These are phyloP conservation scores for Lepidopterella palustris DNA, from an alignment of 495 filamentous ascomycete species.

Conservation along the genomic window DNA sequence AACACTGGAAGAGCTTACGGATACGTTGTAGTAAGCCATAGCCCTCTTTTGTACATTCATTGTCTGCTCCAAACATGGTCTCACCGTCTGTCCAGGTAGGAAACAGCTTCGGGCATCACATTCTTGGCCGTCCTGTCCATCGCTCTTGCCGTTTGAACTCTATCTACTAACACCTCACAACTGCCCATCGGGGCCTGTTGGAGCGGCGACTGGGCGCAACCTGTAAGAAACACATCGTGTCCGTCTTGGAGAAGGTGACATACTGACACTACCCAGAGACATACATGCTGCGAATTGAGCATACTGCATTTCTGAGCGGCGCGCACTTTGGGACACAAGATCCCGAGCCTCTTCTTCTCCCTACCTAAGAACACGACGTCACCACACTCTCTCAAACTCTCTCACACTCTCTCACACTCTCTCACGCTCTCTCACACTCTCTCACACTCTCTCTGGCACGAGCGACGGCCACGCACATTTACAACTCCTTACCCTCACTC, in stretches of 20 bases:
- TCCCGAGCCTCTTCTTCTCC: slow-evolving; percentile 3
- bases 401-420: not conserved
- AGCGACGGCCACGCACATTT: no score
- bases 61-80: not conserved
- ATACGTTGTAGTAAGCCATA: slow-evolving; percentile 12
- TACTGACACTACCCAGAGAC: no score
- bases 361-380: not conserved
- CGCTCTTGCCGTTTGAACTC: slow-evolving; percentile 1
- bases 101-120: no score
- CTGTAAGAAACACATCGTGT: no score
- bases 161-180: not conserved
- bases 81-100: no score
- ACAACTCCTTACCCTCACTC: no score
- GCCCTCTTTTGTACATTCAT: not conserved
- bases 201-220: slow-evolving; percentile 52
- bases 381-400: not conserved
- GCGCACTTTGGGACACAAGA: slow-evolving; percentile 1
- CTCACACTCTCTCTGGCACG: not conserved
- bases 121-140: not conserved
- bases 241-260: no score
- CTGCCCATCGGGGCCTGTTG: slow-evolving; percentile 19
- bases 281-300: slow-evolving; percentile 41
- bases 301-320: slow-evolving; percentile 9
- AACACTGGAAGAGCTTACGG: no score
- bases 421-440: not conserved